These are phyloP conservation scores for Neltuma alba DNA, from an alignment of 306 rosid species.

Conservation along the genomic window DNA sequence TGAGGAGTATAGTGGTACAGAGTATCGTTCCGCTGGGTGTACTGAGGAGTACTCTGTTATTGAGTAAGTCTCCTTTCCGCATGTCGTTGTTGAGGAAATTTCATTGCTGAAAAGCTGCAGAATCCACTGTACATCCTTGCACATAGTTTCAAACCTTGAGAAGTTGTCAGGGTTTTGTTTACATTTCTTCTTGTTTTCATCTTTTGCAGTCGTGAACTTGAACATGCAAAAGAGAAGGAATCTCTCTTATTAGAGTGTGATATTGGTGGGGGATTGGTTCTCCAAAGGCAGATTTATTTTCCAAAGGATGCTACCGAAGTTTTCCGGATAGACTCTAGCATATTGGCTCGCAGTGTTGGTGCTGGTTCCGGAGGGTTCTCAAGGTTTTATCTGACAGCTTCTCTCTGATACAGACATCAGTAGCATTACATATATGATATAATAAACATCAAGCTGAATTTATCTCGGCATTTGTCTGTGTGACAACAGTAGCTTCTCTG, in stretches of 20 bases:
- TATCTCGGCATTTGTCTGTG: not conserved
- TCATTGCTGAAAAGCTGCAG: conserved; percentile 11
- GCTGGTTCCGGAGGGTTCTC: conserved; percentile 99
- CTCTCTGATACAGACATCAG: conserved; percentile 7
- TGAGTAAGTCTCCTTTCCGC: conserved; percentile 54
- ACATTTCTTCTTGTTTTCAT: not conserved
- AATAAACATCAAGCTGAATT: not conserved
- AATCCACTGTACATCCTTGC: conserved; percentile 11
- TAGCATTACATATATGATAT: conserved; percentile 17
- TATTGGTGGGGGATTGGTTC: conserved; percentile 87
- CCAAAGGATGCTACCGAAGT: conserved; percentile 53
- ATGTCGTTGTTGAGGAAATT: not conserved
- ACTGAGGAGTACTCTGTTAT: conserved; percentile 79
- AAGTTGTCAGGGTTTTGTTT: not conserved
- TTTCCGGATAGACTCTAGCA: conserved; percentile 71
- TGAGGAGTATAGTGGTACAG: conserved; percentile 88
- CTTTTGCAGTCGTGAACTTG: conserved; percentile 64
- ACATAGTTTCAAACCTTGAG: not conserved
- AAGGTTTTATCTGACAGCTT: conserved; percentile 57
- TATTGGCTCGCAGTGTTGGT: conserved; percentile 76
- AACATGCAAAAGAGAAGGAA: conserved; percentile 72
- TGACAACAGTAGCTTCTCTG: no score
- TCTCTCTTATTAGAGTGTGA: conserved; percentile 78
- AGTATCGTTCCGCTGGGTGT: conserved; percentile 94
- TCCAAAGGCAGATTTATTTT: conserved; percentile 62